A percentile compares a stretch with the other conserved stretches of the same genome.
Conservation (phyloP, 2,329 filamentous ascomycete genomes). For the Cytospora mali region DNA sequence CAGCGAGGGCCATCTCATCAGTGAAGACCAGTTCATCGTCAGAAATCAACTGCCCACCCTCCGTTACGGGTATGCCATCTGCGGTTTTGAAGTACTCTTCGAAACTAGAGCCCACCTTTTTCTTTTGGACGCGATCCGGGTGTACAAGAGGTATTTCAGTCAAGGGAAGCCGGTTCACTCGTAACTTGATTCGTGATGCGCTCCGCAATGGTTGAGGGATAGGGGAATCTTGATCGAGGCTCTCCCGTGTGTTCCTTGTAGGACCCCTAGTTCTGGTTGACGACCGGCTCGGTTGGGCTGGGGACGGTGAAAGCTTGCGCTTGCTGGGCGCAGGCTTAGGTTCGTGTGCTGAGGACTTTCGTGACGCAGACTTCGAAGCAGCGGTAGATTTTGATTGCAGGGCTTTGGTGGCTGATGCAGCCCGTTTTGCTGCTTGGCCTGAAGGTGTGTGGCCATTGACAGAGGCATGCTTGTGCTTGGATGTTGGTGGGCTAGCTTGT, state of each 20-base stretch:
- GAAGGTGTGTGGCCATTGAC: conserved; percentile 35
- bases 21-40: conserved; percentile 62
- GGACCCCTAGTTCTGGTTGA: conserved; percentile 35
- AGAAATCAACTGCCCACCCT: conserved; percentile 57
- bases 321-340: conserved; percentile 30
- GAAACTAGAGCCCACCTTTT: conserved; percentile 57
- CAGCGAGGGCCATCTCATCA: conserved; percentile 63
- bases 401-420: conserved; percentile 37
- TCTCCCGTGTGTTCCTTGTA: conserved; percentile 36
- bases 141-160: conserved; percentile 60
- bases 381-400: conserved; percentile 22
- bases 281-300: conserved; percentile 35
- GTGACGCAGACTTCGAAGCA: conserved; percentile 11
- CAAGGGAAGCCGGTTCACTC: conserved; percentile 31
- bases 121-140: conserved; percentile 58
- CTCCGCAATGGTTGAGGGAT: conserved; percentile 23
- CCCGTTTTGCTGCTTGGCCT: conserved; percentile 35
- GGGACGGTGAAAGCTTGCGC: conserved; percentile 40
- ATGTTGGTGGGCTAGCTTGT: conserved; percentile 37
- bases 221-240: conserved; percentile 34
- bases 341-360: conserved; percentile 29
- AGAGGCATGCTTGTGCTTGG: conserved; percentile 32
- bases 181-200: conserved; percentile 18
- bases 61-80: conserved; percentile 55
- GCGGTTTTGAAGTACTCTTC: conserved; percentile 60